Percentiles rank a stretch among this genome's conserved stretches.
phyloP scores from a whole-genome alignment of 1,284 basidiomycete genomes.

The Phlebopus sp. region DNA sequence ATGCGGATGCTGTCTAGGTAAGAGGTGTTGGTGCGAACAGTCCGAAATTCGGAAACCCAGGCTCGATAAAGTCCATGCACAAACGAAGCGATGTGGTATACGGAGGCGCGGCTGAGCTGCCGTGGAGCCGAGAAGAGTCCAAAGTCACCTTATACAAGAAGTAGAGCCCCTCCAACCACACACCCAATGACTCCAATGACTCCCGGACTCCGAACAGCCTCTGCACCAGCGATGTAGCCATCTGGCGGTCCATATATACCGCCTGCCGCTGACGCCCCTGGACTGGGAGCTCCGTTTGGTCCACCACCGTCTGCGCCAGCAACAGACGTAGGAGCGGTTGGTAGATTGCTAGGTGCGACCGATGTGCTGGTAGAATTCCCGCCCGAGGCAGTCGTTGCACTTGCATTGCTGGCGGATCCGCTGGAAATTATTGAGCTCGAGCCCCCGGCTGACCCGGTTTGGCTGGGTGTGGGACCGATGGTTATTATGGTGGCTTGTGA shows the following conservation, averaged over 20 bases:
- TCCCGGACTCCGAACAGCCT: conserved; percentile 35
- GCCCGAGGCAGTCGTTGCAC: conserved; percentile 12
- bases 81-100: conserved; percentile 4
- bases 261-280: conserved; percentile 38
- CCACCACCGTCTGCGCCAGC: conserved; percentile 48
- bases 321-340: conserved; percentile 55
- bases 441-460: conserved; percentile 21
- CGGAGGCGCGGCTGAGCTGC: conserved; percentile 12
- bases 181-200: conserved; percentile 38
- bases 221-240: conserved; percentile 57
- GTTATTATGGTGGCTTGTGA: conserved; percentile 43
- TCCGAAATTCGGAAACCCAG: conserved; percentile 7
- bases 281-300: conserved; percentile 45
- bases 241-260: conserved; percentile 60
- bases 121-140: conserved; percentile 5
- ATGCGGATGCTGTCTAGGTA: conserved; percentile 19
- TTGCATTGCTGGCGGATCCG: conserved; percentile 25
- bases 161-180: conserved; percentile 46
- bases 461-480: conserved; percentile 32
- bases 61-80: conserved; percentile 13
- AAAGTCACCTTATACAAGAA: conserved; percentile 37
- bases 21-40: conserved; percentile 20
- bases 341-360: conserved; percentile 37
- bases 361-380: conserved; percentile 35
- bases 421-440: conserved; percentile 20